Evolutionary conservation across 805 yeast genomes (phyloP).

Genomic region (Naumovozyma castellii): DNA sequence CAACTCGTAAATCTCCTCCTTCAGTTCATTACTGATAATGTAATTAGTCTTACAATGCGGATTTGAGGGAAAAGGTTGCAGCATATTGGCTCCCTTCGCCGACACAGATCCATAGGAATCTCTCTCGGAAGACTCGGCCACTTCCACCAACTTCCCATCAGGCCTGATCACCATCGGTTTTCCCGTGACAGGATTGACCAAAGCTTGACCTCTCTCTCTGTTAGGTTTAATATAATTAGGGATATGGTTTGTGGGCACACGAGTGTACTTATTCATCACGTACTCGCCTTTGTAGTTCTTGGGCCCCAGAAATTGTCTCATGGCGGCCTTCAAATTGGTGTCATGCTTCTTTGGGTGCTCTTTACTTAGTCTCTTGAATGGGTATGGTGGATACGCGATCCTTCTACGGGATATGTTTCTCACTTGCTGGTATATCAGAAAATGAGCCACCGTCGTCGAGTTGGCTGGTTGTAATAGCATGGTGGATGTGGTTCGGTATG

Average conservation of each 20-base stretch:
- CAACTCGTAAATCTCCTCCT: conserved; percentile 49
- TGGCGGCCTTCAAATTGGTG: conserved; percentile 49
- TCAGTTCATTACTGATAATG: conserved; percentile 49
- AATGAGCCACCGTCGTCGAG: neutral
- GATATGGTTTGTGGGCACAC: conserved; percentile 54
- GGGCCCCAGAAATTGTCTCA: conserved; percentile 76
- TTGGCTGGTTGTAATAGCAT: neutral
- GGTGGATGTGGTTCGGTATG: too few species aligned
- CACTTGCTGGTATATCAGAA: conserved; percentile 26
- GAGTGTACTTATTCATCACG: conserved; percentile 61
- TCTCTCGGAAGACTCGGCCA: conserved; percentile 1
- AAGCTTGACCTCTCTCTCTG: conserved; percentile 34
- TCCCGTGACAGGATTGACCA: conserved; percentile 29
- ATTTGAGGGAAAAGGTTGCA: conserved; percentile 80
- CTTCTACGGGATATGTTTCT: conserved; percentile 42
- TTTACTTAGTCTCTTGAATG: conserved; percentile 35
- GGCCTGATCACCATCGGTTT: conserved; percentile 20
- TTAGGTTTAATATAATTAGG: conserved; percentile 66
- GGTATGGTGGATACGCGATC: conserved; percentile 46
- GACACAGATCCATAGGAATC: conserved; percentile 4
- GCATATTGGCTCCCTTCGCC: conserved; percentile 12
- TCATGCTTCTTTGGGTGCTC: conserved; percentile 35
- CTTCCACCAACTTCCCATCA: conserved; percentile 10
- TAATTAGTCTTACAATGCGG: conserved; percentile 57
- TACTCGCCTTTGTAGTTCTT: conserved; percentile 77